Conservation (phyloP, 176 grass and related monocot genomes). For the Rhynchospora breviuscula region DNA sequence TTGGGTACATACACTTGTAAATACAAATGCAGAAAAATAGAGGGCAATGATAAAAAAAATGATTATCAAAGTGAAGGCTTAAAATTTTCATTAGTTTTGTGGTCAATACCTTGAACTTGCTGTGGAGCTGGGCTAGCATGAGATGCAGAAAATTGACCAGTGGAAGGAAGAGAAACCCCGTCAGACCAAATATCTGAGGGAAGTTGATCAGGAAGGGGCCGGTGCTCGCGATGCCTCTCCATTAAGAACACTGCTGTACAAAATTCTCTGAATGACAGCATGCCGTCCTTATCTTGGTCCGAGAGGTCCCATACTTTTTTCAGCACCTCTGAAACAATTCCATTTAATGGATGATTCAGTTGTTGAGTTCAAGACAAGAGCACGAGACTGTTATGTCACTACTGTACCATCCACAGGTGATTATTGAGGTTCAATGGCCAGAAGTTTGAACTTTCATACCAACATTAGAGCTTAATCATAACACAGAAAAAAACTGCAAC, state of each 20-base stretch:
- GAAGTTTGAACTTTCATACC: background rate
- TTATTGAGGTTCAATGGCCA: background rate
- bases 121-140: conserved; percentile 39
- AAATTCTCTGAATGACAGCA: conserved; percentile 93
- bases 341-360: background rate
- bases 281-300: conserved; percentile 98
- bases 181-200: conserved; percentile 79
- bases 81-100: background rate
- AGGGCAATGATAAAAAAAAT: background rate
- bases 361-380: background rate
- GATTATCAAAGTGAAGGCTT: background rate
- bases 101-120: conserved; percentile 57
- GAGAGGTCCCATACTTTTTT: conserved; percentile 99
- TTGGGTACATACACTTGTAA: background rate
- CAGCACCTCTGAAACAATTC: conserved; percentile 58
- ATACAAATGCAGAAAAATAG: background rate
- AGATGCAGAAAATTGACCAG: conserved; percentile 65
- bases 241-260: conserved; percentile 93
- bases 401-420: background rate
- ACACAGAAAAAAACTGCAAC: background rate
- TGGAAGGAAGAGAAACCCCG: conserved; percentile 72
- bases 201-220: conserved; percentile 72
- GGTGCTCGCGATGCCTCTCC: conserved; percentile 83
- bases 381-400: background rate
- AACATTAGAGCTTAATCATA: background rate